Conservation (phyloP, 1,284 basidiomycete genomes). For the Marasmius fiardii region DNA sequence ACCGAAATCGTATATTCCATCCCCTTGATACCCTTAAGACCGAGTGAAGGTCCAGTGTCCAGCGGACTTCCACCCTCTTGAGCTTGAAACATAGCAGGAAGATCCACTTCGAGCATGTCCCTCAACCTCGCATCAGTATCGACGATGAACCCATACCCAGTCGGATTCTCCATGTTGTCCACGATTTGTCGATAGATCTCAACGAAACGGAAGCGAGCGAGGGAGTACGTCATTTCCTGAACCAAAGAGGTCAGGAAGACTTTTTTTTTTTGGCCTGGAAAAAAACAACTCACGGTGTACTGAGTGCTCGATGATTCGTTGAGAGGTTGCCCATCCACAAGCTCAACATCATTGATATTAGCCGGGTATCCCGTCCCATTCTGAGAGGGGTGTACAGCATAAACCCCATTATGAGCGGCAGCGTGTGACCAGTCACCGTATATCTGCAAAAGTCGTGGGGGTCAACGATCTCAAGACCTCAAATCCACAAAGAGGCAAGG, state of each 20-base stretch:
- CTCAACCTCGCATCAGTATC: slow-evolving; percentile 21
- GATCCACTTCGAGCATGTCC: slow-evolving; percentile 12
- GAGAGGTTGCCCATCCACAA: slow-evolving; percentile 16
- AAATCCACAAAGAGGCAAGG: not conserved
- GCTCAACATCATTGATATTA: slow-evolving; percentile 21
- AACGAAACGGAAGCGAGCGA: slow-evolving; percentile 19
- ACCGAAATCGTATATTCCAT: slow-evolving; percentile 20
- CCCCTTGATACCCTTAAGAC: slow-evolving; percentile 12
- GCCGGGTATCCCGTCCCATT: slow-evolving; percentile 22
- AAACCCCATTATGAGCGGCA: slow-evolving; percentile 22
- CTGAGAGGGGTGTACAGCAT: slow-evolving; percentile 21
- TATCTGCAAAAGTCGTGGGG: slow-evolving; percentile 13
- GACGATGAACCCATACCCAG: slow-evolving; percentile 19
- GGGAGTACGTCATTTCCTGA: slow-evolving; percentile 21
- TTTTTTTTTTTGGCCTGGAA: not conserved
- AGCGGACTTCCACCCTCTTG: not conserved
- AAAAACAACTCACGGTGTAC: slow-evolving; percentile 14
- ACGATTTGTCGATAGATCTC: slow-evolving; percentile 18
- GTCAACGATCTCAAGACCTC: not conserved
- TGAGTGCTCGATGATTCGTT: slow-evolving; percentile 5
- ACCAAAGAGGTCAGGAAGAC: not conserved
- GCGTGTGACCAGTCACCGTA: slow-evolving; percentile 25
- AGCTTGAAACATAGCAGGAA: slow-evolving; percentile 17
- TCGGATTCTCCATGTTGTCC: slow-evolving; percentile 19
- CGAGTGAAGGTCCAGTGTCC: not conserved